Conservation (phyloP, 495 filamentous ascomycete species). For the Talaromyces liani region DNA sequence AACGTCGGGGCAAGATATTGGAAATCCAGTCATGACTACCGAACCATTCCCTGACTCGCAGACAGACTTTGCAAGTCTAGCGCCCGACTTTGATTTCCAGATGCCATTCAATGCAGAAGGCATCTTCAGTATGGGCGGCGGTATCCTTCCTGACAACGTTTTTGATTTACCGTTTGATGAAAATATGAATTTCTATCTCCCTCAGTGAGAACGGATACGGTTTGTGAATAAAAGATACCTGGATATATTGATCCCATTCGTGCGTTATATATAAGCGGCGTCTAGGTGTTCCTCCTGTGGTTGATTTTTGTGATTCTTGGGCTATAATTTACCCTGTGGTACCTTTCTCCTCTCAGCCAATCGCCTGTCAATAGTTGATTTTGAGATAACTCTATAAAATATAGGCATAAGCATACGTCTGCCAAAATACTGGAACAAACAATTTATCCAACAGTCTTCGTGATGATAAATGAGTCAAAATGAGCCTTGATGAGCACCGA, state of each 20-base stretch:
- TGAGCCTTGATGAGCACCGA: background rate
- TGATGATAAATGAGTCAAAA: background rate
- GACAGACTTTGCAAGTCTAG: conserved; percentile 12
- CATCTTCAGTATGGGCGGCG: conserved; percentile 23
- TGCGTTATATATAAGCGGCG: background rate
- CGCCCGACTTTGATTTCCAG: conserved; percentile 22
- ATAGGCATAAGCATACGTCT: background rate
- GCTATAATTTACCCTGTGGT: background rate
- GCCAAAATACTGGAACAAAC: too few species aligned
- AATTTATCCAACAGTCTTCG: background rate
- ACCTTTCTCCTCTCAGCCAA: background rate
- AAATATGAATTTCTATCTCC: conserved; percentile 15
- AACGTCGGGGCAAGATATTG: conserved; percentile 13
- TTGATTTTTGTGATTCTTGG: background rate
- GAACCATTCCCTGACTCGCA: conserved; percentile 5
- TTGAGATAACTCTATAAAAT: background rate
- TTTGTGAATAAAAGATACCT: background rate
- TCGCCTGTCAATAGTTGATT: background rate
- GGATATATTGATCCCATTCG: background rate
- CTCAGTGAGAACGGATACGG: background rate
- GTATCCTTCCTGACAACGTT: conserved; percentile 30
- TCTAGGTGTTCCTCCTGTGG: background rate
- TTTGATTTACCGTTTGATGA: conserved; percentile 24
- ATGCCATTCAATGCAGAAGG: conserved; percentile 22
- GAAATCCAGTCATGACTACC: conserved; percentile 11